phyloP scores from a whole-genome alignment of 306 rosid genomes.

The Benincasa hispida region DNA sequence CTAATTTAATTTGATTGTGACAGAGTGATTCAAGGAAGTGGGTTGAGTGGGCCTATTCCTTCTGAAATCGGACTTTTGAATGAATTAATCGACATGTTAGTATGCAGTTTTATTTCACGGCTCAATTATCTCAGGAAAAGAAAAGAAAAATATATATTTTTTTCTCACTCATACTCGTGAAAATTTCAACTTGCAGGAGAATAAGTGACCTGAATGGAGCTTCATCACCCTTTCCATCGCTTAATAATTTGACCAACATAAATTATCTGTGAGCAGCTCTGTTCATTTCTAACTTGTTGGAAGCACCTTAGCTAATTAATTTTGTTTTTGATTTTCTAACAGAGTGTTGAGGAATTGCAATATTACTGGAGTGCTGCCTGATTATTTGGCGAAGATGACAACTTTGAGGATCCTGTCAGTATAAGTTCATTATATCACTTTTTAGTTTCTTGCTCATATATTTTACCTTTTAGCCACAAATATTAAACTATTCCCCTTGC shows the following conservation, averaged over 20 bases:
- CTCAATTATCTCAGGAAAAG: too few species aligned
- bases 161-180: not conserved
- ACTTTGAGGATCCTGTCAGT: constrained; percentile 38
- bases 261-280: constrained; percentile 33
- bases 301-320: not conserved
- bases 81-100: constrained; percentile 45
- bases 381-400: constrained; percentile 21
- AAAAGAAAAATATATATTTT: too few species aligned
- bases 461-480: too few species aligned
- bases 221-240: constrained; percentile 34
- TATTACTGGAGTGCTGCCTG: constrained; percentile 38
- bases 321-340: constrained; percentile 8
- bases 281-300: not conserved
- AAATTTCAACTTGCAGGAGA: constrained; percentile 36
- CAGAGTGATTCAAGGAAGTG: constrained; percentile 56
- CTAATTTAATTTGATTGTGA: constrained; percentile 1
- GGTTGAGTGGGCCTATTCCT: constrained; percentile 77
- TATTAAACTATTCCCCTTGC: too few species aligned
- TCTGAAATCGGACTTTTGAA: constrained; percentile 23
- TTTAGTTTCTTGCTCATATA: too few species aligned
- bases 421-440: not conserved
- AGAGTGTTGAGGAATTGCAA: constrained; percentile 69
- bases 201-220: constrained; percentile 57
- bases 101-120: not conserved
- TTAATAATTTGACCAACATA: constrained; percentile 21